Conservation (phyloP, 129 eudicot genomes). For the Oenanthe sinensis region DNA sequence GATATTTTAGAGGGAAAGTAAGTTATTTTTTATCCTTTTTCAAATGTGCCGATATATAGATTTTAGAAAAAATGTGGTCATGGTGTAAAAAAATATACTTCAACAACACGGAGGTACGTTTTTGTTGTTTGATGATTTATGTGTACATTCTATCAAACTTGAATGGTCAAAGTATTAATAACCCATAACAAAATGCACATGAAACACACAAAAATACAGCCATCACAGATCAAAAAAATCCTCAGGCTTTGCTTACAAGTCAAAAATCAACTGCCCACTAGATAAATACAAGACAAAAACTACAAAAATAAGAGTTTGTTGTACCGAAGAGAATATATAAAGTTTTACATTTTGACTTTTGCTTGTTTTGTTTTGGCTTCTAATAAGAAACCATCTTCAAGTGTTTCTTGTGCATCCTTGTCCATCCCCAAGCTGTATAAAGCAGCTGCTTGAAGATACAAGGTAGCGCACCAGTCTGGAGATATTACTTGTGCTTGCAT, state of each 20-base stretch:
- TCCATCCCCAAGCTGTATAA: constrained; percentile 62
- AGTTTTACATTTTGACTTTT: constrained; percentile 28
- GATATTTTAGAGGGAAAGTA: no score
- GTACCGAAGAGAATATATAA: background rate
- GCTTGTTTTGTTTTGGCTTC: constrained; percentile 45
- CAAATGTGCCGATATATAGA: no score
- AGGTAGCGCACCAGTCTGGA: constrained; percentile 57
- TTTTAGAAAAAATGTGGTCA: no score
- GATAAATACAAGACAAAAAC: background rate
- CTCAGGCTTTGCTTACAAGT: background rate
- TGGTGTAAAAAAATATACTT: no score
- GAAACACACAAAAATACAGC: background rate
- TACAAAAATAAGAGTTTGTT: background rate
- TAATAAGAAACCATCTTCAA: constrained; percentile 52
- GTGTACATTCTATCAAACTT: no score
- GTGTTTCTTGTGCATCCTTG: constrained; percentile 50
- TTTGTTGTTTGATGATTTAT: no score
- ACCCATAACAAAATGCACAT: background rate
- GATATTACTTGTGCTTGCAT: constrained; percentile 73
- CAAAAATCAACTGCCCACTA: background rate
- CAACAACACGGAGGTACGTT: no score
- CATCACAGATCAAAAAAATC: background rate
- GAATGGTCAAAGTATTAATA: no score
- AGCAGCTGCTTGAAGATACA: constrained; percentile 70
- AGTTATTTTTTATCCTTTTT: no score